A percentile compares a stretch with the other conserved stretches of the same genome.
Conservation (phyloP, 768 basidiomycete genomes). For the Gloeostereum incarnatum region DNA sequence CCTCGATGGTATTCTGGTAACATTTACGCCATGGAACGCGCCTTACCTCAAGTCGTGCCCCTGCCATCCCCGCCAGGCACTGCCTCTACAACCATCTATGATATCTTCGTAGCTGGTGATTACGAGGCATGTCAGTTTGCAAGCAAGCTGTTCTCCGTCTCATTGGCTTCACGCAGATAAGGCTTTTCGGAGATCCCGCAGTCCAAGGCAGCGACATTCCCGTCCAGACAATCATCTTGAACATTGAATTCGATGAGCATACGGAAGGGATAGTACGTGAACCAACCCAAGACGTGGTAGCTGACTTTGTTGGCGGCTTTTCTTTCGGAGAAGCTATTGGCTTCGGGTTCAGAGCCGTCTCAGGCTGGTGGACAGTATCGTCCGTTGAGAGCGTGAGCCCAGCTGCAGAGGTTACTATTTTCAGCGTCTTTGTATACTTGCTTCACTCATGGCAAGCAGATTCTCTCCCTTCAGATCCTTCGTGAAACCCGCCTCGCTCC, state of each 20-base stretch:
- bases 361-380: conserved; percentile 48
- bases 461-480: conserved; percentile 18
- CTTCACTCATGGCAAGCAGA: conserved; percentile 12
- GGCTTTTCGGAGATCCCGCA: conserved; percentile 74
- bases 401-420: conserved; percentile 9
- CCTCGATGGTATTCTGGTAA: conserved; percentile 77
- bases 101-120: conserved; percentile 69
- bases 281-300: conserved; percentile 42
- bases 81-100: conserved; percentile 40
- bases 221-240: conserved; percentile 44
- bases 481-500: conserved; percentile 37
- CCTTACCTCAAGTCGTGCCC: conserved; percentile 36
- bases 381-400: conserved; percentile 10
- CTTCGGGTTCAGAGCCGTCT: conserved; percentile 44
- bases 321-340: conserved; percentile 68
- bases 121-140: conserved; percentile 51
- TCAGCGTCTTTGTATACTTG: conserved; percentile 4
- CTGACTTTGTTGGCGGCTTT: conserved; percentile 67
- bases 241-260: conserved; percentile 29
- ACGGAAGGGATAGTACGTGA: conserved; percentile 26
- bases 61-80: conserved; percentile 38
- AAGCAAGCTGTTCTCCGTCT: conserved; percentile 1
- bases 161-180: conserved; percentile 37
- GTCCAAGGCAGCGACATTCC: conserved; percentile 33
- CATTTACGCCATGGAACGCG: conserved; percentile 61